Percentiles rank a stretch among this genome's conserved stretches.
phyloP scores from a whole-genome alignment of 768 basidiomycete genomes.

The Calocera viscosa region DNA sequence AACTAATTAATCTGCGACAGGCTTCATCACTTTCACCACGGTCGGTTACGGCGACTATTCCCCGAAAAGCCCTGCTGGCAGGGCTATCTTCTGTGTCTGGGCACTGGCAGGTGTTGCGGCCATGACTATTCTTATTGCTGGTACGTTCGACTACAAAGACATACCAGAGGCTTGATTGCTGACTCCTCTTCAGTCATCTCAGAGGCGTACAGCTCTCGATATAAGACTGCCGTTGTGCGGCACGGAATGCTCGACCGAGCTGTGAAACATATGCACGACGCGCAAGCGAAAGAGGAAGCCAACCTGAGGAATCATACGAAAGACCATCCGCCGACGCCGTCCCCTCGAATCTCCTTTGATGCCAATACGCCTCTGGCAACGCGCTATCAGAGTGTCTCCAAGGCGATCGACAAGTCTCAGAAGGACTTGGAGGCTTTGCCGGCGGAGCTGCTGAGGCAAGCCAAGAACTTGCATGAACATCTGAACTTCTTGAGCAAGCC shows the following conservation, averaged over 20 bases:
- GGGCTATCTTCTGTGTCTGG: conserved; percentile 16
- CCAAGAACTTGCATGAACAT: not conserved
- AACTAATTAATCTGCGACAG: not conserved
- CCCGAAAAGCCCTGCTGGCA: conserved; percentile 12
- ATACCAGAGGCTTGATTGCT: not conserved
- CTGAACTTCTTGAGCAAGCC: conserved; percentile 7
- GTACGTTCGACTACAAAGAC: not conserved
- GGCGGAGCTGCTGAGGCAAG: not conserved
- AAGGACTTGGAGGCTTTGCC: not conserved
- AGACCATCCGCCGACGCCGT: not conserved
- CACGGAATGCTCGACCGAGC: conserved; percentile 5
- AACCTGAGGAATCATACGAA: not conserved
- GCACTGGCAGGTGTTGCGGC: not conserved
- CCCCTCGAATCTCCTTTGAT: not conserved
- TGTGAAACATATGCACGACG: conserved; percentile 4
- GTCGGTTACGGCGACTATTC: conserved; percentile 13
- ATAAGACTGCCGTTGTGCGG: not conserved
- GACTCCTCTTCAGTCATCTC: not conserved
- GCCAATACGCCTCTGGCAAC: not conserved
- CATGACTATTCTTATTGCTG: conserved; percentile 1
- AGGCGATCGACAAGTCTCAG: not conserved
- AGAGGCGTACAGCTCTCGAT: not conserved
- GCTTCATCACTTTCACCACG: conserved; percentile 9
- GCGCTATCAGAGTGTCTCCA: not conserved
- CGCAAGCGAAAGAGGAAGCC: not conserved